These are phyloP conservation scores for Apiospora saccharicola DNA, from an alignment of 2,329 filamentous ascomycete genomes.

Conservation along the genomic window DNA sequence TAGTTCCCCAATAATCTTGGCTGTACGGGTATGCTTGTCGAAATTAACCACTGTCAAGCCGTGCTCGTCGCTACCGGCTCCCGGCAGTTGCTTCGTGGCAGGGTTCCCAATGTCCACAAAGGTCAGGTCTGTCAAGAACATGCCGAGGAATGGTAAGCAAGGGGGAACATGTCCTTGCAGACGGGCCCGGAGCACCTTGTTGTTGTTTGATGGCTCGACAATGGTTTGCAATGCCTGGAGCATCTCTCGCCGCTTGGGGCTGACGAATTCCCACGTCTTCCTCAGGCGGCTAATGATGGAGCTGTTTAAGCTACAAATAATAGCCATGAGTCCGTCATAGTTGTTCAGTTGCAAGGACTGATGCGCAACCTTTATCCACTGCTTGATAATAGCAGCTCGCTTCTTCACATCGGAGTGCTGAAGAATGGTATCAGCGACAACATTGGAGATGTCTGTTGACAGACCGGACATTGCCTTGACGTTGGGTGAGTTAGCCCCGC, in stretches of 20 bases:
- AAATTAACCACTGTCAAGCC: slow-evolving; percentile 91
- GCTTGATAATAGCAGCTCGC: slow-evolving; percentile 88
- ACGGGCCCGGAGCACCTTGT: slow-evolving; percentile 82
- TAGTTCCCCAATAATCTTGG: slow-evolving; percentile 93
- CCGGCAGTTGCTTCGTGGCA: slow-evolving; percentile 77
- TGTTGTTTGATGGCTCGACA: slow-evolving; percentile 90
- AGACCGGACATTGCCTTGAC: slow-evolving; percentile 93
- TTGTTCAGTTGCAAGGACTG: slow-evolving; percentile 91
- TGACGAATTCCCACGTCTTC: slow-evolving; percentile 91
- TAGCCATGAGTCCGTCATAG: slow-evolving; percentile 96
- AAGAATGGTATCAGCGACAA: slow-evolving; percentile 93
- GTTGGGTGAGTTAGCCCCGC: slow-evolving; percentile 80
- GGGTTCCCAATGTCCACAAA: slow-evolving; percentile 96
- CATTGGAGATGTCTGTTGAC: slow-evolving; percentile 89
- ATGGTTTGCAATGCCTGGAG: slow-evolving; percentile 83
- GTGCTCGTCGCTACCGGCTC: slow-evolving; percentile 62
- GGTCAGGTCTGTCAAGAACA: slow-evolving; percentile 94
- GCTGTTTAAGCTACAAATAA: slow-evolving; percentile 91
- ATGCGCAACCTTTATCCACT: slow-evolving; percentile 95
- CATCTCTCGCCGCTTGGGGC: slow-evolving; percentile 80
- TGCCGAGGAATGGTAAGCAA: slow-evolving; percentile 93
- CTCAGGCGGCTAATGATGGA: slow-evolving; percentile 89
- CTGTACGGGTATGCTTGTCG: slow-evolving; percentile 93
- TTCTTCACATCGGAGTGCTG: slow-evolving; percentile 91
- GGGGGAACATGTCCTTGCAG: slow-evolving; percentile 88